Evolutionary conservation across 768 basidiomycete genomes (phyloP), one percentile per base, ranked within the genome.

Genomic region (Infundibulicybe gibba): DNA sequence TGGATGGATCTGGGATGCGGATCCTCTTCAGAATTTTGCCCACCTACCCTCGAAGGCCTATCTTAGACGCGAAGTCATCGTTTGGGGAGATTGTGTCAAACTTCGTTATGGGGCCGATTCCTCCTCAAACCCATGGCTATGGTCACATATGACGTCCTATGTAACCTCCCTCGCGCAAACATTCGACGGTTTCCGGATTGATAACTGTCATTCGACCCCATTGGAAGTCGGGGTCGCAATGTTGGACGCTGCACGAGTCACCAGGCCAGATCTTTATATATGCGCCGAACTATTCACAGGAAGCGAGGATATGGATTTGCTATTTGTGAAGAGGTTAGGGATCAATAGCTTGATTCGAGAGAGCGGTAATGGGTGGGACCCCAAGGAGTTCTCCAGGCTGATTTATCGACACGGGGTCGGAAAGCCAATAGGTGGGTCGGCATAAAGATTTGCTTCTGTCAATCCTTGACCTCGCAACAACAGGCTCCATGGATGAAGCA

Each of bases 161-260:
- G 90, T 94, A 47, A 76, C 75, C 41, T 74, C 75, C 8, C 84
- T 98, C 20, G 97, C 95, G 0, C 69, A 68, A 33, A 77, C 79
- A 6, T 99, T 97, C 61, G 88, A 97, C 50, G 97, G 97, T 9
- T 99, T 99, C 78, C 82, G 97, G 21, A 87, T 99, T 56, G 97
- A 99, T 68, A 99, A 99, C 61, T 97, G 93, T 52, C 95, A 99
- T 67, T 98, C 95, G 3, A 99, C 97, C 0, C 97, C 97, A 12
- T 68, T 98, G 31, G 83, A 91, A 54, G 93, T 98, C n/a, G 97
- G 97, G n/a, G 85, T 86, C n/a, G 73, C 76, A 39, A 85, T 99
- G 72, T 83, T 99, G 32, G 97, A 99, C 61, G 83, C 85, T 14
- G 94, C 94, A 5, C 80, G 97, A 30, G 83, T 83, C 16, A 81